Conservation (phyloP, 148 eudicot genomes). For the Dianthus caryophyllus region DNA sequence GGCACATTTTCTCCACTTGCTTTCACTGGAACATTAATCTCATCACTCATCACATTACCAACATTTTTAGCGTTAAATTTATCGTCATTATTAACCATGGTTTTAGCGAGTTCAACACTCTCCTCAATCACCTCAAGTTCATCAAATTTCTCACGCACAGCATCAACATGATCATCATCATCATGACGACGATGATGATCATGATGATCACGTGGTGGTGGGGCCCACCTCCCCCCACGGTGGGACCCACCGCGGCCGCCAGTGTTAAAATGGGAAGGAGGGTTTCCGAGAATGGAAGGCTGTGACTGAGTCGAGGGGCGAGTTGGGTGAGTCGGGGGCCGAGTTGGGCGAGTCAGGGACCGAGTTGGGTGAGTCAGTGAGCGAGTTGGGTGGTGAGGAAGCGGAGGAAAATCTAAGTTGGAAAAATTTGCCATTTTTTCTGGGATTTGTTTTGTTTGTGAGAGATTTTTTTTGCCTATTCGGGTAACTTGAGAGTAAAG, state of each 20-base stretch:
- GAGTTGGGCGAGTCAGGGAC: background rate
- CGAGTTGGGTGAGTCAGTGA: background rate
- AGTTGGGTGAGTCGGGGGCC: background rate
- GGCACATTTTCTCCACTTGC: slow-evolving; percentile 53
- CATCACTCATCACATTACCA: slow-evolving; percentile 23
- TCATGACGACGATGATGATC: no score
- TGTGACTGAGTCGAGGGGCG: background rate
- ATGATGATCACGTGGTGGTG: no score
- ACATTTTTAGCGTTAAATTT: background rate
- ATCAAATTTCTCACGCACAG: slow-evolving; percentile 29
- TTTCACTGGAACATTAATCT: slow-evolving; percentile 67
- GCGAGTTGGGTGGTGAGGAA: slow-evolving; percentile 3
- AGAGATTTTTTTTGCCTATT: background rate
- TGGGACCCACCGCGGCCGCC: background rate
- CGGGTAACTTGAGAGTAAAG: slow-evolving; percentile 31
- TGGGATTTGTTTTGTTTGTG: slow-evolving; percentile 6
- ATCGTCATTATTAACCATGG: background rate
- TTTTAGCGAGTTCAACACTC: slow-evolving; percentile 4
- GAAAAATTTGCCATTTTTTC: slow-evolving; percentile 20
- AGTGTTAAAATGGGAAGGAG: background rate
- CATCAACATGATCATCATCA: background rate
- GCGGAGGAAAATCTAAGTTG: slow-evolving; percentile 28
- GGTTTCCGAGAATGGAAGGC: slow-evolving; percentile 12
- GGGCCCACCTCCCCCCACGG: slow-evolving; percentile 5
- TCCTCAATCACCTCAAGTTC: slow-evolving; percentile 30